A percentile compares a stretch with the other conserved stretches of the same genome.
These are phyloP conservation scores for Stephania japonica DNA, from an alignment of 164 flowering plant species.

Conservation along the genomic window DNA sequence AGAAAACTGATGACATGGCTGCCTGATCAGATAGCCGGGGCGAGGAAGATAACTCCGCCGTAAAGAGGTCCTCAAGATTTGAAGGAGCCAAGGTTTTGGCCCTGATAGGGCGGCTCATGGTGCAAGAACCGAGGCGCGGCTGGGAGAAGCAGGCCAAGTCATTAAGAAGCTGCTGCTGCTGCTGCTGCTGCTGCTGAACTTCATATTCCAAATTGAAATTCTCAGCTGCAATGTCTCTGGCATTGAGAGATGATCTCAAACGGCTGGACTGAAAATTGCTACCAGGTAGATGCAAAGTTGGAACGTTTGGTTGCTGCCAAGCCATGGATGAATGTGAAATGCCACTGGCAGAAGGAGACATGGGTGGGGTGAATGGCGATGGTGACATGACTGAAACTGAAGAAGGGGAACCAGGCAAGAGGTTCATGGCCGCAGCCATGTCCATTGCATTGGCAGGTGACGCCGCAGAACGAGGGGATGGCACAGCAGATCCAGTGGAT, in stretches of 20 bases:
- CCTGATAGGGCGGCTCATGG: conserved; percentile 47
- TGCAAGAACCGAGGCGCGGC: conserved; percentile 26
- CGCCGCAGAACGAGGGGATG: conserved; percentile 63
- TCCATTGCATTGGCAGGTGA: conserved; percentile 65
- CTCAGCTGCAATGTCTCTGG: conserved; percentile 65
- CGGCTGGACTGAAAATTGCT: conserved; percentile 89
- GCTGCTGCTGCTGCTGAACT: conserved; percentile 55
- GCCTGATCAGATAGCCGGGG: conserved; percentile 64
- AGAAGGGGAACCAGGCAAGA: conserved; percentile 77
- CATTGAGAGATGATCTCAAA: conserved; percentile 73
- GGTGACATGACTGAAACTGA: conserved; percentile 64
- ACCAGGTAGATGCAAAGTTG: conserved; percentile 86
- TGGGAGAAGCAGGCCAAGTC: conserved; percentile 53
- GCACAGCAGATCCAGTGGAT: conserved; percentile 88
- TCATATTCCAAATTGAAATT: conserved; percentile 61
- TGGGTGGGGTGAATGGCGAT: conserved; percentile 73
- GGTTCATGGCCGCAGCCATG: conserved; percentile 58
- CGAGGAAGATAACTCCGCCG: conserved; percentile 60
- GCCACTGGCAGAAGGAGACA: conserved; percentile 78
- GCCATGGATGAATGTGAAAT: conserved; percentile 51
- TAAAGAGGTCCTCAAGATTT: conserved; percentile 77
- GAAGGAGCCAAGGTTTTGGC: conserved; percentile 57
- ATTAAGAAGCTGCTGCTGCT: conserved; percentile 58
- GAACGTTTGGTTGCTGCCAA: conserved; percentile 82
- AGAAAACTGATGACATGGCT: conserved; percentile 41